Percentiles rank a stretch among this genome's conserved stretches.
These are phyloP conservation scores for Castanea mollissima DNA, from an alignment of 306 rosid species.

Conservation along the genomic window DNA sequence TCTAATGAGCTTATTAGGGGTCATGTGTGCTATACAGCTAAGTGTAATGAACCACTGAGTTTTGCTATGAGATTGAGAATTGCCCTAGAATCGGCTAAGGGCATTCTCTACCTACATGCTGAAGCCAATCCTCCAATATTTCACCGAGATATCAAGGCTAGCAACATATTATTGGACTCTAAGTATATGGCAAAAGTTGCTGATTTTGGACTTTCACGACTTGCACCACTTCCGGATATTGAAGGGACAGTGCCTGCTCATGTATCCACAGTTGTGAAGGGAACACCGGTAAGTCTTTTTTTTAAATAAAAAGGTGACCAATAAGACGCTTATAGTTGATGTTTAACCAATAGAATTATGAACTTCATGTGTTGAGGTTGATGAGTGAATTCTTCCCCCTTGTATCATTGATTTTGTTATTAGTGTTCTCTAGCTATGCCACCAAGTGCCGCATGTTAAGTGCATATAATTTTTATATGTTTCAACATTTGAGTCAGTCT, in stretches of 20 bases:
- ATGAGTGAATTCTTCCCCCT: too few species aligned
- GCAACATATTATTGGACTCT: constrained; percentile 80
- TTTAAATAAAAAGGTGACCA: constrained; percentile 19
- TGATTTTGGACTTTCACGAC: constrained; percentile 97
- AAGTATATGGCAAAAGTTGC: constrained; percentile 78
- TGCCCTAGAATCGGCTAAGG: constrained; percentile 86
- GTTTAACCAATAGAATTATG: background rate
- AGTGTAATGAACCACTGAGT: constrained; percentile 51
- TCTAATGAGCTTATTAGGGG: background rate
- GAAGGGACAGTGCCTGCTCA: constrained; percentile 78
- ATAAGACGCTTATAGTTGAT: constrained; percentile 35
- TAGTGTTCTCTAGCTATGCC: too few species aligned
- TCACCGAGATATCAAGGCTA: constrained; percentile 94
- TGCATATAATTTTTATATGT: too few species aligned
- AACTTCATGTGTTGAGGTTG: background rate
- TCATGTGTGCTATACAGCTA: constrained; percentile 38
- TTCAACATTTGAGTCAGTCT: too few species aligned
- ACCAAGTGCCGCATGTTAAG: too few species aligned
- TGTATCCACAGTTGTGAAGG: constrained; percentile 92
- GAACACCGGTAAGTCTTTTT: constrained; percentile 31
- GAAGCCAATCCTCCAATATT: constrained; percentile 99
- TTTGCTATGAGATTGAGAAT: constrained; percentile 72
- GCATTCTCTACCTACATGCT: constrained; percentile 78
- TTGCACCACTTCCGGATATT: constrained; percentile 82
- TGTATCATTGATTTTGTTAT: too few species aligned